phyloP scores from a whole-genome alignment of 2,329 filamentous ascomycete genomes.

The Fusarium virguliforme region DNA sequence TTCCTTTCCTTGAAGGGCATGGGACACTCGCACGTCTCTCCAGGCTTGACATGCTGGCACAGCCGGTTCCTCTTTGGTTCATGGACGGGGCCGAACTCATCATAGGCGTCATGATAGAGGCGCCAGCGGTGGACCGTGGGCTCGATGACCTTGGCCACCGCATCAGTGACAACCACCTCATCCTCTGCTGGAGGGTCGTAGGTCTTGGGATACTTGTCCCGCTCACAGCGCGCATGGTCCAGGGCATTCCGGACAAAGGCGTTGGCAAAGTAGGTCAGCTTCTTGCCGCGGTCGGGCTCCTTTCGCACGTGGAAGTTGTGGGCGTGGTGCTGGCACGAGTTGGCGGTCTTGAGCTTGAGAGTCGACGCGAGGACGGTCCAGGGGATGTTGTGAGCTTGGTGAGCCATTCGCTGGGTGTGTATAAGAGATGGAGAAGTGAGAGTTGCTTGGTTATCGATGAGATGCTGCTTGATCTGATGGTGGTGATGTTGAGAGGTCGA shows the following conservation, averaged over 20 bases:
- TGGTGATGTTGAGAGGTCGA: conserved; percentile 4
- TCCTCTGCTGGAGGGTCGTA: background rate
- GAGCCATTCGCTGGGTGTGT: conserved; percentile 23
- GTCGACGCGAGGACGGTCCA: conserved; percentile 32
- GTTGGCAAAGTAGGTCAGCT: background rate
- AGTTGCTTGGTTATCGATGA: background rate
- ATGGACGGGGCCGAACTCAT: background rate
- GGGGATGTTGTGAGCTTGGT: conserved; percentile 27
- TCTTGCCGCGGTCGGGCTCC: conserved; percentile 1
- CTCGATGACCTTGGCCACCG: background rate
- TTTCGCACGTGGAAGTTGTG: conserved; percentile 26
- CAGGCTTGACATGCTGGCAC: conserved; percentile 1
- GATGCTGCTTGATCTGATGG: background rate
- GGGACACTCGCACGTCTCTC: background rate
- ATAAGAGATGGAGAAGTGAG: background rate
- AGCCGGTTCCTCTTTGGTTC: background rate
- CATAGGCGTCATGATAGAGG: background rate
- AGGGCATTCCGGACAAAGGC: background rate
- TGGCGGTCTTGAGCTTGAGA: conserved; percentile 21
- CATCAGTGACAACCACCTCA: conserved; percentile 20
- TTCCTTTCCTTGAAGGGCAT: conserved; percentile 20
- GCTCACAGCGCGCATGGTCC: background rate
- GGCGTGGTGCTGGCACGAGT: conserved; percentile 27
- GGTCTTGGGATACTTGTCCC: background rate
- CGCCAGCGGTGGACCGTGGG: conserved; percentile 7